Conservation (phyloP, 176 grass and related monocot species). For the Typha latifolia region DNA sequence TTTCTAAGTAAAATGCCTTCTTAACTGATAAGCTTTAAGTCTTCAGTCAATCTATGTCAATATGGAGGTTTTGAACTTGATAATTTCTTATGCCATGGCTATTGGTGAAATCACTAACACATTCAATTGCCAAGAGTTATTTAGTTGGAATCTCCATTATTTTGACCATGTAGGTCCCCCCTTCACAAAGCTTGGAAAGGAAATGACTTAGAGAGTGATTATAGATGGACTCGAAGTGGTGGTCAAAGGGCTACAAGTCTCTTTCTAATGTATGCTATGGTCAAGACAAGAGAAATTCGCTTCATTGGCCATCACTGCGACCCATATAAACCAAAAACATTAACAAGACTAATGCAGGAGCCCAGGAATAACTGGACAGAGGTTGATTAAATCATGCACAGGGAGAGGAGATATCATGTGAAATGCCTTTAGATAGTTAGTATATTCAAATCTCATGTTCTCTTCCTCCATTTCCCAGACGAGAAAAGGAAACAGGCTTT, state of each 20-base stretch:
- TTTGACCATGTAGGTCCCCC: neutral
- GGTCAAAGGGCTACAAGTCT: neutral
- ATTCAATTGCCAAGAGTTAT: too few relatives aligned
- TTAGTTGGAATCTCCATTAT: too few relatives aligned
- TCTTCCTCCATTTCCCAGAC: neutral
- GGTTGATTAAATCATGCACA: neutral
- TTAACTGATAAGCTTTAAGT: too few relatives aligned
- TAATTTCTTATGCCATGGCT: too few relatives aligned
- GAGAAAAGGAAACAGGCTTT: neutral
- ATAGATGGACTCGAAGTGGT: neutral
- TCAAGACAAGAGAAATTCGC: neutral
- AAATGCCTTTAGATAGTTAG: neutral
- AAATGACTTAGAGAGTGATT: neutral
- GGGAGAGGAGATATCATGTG: neutral
- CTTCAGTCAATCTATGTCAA: too few relatives aligned
- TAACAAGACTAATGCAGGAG: neutral
- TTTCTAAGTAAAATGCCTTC: too few relatives aligned
- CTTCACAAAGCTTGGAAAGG: neutral
- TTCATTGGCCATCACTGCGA: neutral
- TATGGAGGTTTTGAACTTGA: too few relatives aligned
- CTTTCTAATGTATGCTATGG: neutral
- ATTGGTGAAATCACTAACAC: too few relatives aligned
- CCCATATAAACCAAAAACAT: neutral
- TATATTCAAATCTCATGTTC: neutral
- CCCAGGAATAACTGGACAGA: neutral